These are phyloP conservation scores for Diplotaxis tenuifolia DNA, from an alignment of 345 rosid genomes.

Conservation along the genomic window DNA sequence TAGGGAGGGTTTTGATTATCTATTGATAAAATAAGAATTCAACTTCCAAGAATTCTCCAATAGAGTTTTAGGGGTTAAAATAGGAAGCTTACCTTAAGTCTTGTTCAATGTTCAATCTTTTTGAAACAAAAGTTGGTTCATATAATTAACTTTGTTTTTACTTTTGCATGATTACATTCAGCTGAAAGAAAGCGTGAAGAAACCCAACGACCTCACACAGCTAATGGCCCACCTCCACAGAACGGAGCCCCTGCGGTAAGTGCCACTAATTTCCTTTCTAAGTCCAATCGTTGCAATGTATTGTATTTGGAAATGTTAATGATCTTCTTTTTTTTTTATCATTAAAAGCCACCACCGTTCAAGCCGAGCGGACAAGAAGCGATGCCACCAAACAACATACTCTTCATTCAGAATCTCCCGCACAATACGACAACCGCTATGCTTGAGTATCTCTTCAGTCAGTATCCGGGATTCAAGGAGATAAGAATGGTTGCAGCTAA, in stretches of 20 bases:
- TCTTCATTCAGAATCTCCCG: constrained; percentile 92
- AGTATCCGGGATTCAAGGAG: constrained; percentile 89
- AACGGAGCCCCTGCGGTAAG: constrained; percentile 62
- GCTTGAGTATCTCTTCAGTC: constrained; percentile 77
- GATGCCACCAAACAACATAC: constrained; percentile 73
- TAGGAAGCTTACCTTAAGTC: neutral
- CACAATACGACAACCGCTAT: constrained; percentile 75
- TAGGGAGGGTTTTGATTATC: too few species aligned
- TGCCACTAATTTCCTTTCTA: constrained; percentile 2
- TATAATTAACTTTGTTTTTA: neutral
- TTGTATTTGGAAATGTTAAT: constrained; percentile 4
- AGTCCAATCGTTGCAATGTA: neutral
- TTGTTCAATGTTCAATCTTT: too few species aligned
- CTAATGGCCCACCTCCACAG: constrained; percentile 57
- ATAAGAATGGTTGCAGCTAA: constrained; percentile 88
- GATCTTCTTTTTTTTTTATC: neutral
- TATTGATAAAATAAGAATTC: neutral
- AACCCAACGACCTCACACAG: constrained; percentile 49
- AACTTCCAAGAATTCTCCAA: neutral
- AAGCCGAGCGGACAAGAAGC: constrained; percentile 57
- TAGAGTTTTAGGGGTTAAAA: neutral
- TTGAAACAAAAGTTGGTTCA: neutral
- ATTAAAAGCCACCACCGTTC: constrained; percentile 57
- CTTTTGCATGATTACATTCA: constrained; percentile 31
- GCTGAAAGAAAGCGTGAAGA: constrained; percentile 91